These are phyloP conservation scores for Graphilbum sp. DNA, from an alignment of 2,329 filamentous ascomycete genomes.

Conservation along the genomic window DNA sequence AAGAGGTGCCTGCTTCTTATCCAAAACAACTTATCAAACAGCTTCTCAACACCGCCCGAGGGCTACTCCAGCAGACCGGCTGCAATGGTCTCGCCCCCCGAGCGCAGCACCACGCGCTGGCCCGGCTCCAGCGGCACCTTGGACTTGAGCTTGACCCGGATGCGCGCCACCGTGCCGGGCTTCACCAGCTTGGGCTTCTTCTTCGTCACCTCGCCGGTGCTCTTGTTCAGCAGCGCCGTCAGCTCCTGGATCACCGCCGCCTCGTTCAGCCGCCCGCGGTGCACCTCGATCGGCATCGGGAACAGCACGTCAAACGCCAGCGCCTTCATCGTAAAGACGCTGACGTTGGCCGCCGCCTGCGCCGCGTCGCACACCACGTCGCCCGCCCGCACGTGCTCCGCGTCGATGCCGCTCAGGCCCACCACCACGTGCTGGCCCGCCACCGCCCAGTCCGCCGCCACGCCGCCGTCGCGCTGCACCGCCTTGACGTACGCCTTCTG, in stretches of 20 bases:
- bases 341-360: conserved; percentile 52
- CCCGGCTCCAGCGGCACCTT: conserved; percentile 68
- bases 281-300: conserved; percentile 79
- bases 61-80: conserved; percentile 71
- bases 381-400: conserved; percentile 63
- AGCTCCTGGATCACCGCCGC: conserved; percentile 59
- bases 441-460: conserved; percentile 29
- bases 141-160: conserved; percentile 56
- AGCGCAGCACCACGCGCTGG: conserved; percentile 64
- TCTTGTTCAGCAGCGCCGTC: conserved; percentile 61
- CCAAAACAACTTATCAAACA: not conserved
- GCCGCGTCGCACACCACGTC: conserved; percentile 68
- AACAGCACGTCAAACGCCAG: conserved; percentile 80
- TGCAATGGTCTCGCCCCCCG: conserved; percentile 69
- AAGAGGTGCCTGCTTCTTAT: too few relatives aligned
- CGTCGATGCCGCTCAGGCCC: conserved; percentile 74
- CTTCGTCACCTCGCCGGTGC: conserved; percentile 56
- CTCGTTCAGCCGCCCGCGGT: conserved; percentile 67
- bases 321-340: conserved; percentile 65
- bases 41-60: not conserved
- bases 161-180: conserved; percentile 59
- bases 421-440: conserved; percentile 78
- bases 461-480: conserved; percentile 48
- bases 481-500: conserved; percentile 70
- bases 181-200: conserved; percentile 75